phyloP scores from a whole-genome alignment of 768 basidiomycete species.

The Phlegmacium glaucopus region DNA sequence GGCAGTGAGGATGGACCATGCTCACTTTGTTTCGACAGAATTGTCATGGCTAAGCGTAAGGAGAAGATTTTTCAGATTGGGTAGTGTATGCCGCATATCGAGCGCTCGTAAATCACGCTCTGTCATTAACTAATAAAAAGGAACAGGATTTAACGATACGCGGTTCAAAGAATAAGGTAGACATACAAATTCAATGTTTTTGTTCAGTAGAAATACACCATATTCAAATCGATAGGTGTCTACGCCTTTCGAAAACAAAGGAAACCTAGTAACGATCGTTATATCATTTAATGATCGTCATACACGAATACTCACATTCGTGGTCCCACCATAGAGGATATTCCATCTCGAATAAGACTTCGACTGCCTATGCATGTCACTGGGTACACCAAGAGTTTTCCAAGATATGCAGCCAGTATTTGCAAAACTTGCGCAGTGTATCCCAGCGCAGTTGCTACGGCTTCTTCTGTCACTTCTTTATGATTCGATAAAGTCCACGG shows the following conservation, averaged over 20 bases:
- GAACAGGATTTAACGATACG: conserved; percentile 6
- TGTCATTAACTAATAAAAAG: conserved; percentile 69
- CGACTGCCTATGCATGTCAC: conserved; percentile 88
- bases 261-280: conserved; percentile 64
- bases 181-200: conserved; percentile 90
- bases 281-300: not conserved
- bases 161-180: conserved; percentile 1
- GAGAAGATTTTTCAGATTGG: conserved; percentile 92
- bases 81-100: conserved; percentile 94
- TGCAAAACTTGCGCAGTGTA: conserved; percentile 87
- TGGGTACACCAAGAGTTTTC: conserved; percentile 79
- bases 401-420: conserved; percentile 74
- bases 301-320: conserved; percentile 62
- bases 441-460: conserved; percentile 85
- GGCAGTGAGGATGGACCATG: conserved; percentile 11
- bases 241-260: conserved; percentile 90
- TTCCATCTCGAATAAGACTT: conserved; percentile 88
- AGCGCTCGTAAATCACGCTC: conserved; percentile 85
- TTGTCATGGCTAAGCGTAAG: conserved; percentile 80
- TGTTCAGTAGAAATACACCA: conserved; percentile 94
- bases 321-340: conserved; percentile 94
- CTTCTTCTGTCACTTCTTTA: conserved; percentile 78
- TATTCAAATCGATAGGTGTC: conserved; percentile 98
- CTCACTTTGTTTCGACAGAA: conserved; percentile 44
- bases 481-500: conserved; percentile 65